Evolutionary conservation across 371 early-diverging fungal genomes (phyloP), one percentile per base, ranked within the genome.

Genomic region (Haplosporangium sp.): DNA sequence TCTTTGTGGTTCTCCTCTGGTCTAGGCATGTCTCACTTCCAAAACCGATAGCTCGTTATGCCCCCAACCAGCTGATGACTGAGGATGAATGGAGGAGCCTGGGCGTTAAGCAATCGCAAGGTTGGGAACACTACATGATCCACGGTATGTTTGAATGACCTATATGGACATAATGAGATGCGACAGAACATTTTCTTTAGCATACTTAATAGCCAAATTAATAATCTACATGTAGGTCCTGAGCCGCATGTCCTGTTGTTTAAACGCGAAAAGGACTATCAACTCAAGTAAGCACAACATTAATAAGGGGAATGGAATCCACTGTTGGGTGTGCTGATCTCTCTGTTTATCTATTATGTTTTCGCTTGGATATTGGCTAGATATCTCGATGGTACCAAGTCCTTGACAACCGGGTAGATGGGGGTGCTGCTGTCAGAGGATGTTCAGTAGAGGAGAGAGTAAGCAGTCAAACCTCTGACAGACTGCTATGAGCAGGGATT

Each of bases 121-220:
- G 96, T 2, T 96, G 96, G 96, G 85, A 85, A 51, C 95, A 95
- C 67, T 95, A 92, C 71, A 90, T 95, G 95, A 83, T 94, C 20
- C 92, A 94, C 64, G 83, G 89, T 91, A 85, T 59, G 54, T 16
- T n/a, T 37, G 38, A 55, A 29, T 5, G 20, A 10, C 41, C 42
- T 46, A 14, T 13, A 36, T 55, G 46, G 9, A 18, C 16, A 16
- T 6, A 45, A 45, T 11, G 16, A 11, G 1, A 45, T 45, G 45
- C 16, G 13, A 16, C 45, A 13, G n/a, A 20, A 36, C 43, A 21
- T 53, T 40, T 53, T 65, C 23, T 40, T 50, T 60, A 13, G 45
- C 45, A 13, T 16, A 1, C 16, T 1, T 13, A 11, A 16, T 11
- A 18, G 2, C 47, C 58, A 55, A n/a, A 8, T 13, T 6, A 23